A percentile compares a stretch with the other conserved stretches of the same genome.
These are phyloP conservation scores for Cairneyella variabilis DNA, from an alignment of 495 filamentous ascomycete species.

Conservation along the genomic window DNA sequence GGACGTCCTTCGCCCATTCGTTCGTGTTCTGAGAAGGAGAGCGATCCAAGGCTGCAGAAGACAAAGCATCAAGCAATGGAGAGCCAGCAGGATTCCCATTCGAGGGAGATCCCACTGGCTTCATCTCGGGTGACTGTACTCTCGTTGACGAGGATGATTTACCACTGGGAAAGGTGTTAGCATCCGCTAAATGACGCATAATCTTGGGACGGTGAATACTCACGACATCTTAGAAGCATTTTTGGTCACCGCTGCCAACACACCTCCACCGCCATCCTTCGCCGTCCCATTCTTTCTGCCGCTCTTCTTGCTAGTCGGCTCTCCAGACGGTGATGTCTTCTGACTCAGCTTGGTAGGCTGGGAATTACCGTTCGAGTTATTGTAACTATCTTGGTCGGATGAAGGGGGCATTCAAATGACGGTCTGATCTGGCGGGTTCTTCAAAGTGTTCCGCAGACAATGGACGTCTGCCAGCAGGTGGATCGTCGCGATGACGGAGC, in stretches of 20 bases:
- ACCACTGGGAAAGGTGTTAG: constrained; percentile 11
- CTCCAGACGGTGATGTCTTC: constrained; percentile 31
- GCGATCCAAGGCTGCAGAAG: constrained; percentile 20
- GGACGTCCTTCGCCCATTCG: constrained; percentile 48
- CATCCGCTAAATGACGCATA: not conserved
- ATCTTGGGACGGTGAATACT: not conserved
- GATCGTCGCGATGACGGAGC: constrained; percentile 4
- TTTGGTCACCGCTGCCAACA: constrained; percentile 25
- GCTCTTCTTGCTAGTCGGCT: constrained; percentile 19
- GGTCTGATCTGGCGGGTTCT: not conserved
- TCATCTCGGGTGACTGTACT: constrained; percentile 23
- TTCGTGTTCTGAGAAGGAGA: constrained; percentile 33
- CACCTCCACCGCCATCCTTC: constrained; percentile 19
- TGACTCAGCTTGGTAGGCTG: constrained; percentile 22
- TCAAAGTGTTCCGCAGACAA: not conserved
- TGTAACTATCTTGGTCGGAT: constrained; percentile 24
- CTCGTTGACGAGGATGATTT: constrained; percentile 11
- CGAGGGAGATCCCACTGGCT: constrained; percentile 11
- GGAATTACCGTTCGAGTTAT: constrained; percentile 6
- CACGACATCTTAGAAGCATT: constrained; percentile 24
- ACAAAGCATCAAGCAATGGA: constrained; percentile 26
- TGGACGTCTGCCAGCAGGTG: not conserved
- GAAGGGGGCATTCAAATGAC: constrained; percentile 30
- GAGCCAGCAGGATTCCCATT: constrained; percentile 21
- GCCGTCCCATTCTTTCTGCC: constrained; percentile 27